Evolutionary conservation across 495 filamentous ascomycete genomes (phyloP).

Genomic region (Annulohypoxylon maeteangense): DNA sequence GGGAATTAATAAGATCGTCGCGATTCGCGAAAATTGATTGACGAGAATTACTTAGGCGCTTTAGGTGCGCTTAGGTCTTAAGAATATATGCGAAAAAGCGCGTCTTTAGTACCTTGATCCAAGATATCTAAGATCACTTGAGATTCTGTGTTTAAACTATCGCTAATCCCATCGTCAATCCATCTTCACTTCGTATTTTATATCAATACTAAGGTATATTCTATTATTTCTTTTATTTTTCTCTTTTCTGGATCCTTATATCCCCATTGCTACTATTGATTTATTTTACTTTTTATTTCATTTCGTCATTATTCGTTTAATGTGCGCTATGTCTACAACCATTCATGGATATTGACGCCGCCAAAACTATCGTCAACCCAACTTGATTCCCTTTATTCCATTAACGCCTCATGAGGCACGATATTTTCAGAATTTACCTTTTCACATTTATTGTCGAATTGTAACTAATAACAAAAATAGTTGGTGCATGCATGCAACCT

Average conservation of each 20-base stretch:
- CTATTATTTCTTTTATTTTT: neutral
- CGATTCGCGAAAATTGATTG: conserved; percentile 39
- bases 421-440: neutral
- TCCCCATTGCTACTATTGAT: neutral
- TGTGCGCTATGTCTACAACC: neutral
- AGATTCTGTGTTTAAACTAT: neutral
- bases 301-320: neutral
- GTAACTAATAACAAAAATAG: neutral
- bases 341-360: neutral
- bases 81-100: conserved; percentile 48
- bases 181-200: neutral
- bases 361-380: neutral
- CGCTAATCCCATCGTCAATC: neutral
- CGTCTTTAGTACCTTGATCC: conserved; percentile 17
- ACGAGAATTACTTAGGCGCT: conserved; percentile 36
- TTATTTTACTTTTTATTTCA: neutral
- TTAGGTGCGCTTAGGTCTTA: neutral
- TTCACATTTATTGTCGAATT: neutral
- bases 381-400: neutral
- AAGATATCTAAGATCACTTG: neutral
- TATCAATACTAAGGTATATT: conserved; percentile 10
- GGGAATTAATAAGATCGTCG: conserved; percentile 51
- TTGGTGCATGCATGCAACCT: neutral
- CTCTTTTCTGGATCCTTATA: neutral
- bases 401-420: neutral